phyloP scores from a whole-genome alignment of 805 yeast species.

The Yarrowia sp. region DNA sequence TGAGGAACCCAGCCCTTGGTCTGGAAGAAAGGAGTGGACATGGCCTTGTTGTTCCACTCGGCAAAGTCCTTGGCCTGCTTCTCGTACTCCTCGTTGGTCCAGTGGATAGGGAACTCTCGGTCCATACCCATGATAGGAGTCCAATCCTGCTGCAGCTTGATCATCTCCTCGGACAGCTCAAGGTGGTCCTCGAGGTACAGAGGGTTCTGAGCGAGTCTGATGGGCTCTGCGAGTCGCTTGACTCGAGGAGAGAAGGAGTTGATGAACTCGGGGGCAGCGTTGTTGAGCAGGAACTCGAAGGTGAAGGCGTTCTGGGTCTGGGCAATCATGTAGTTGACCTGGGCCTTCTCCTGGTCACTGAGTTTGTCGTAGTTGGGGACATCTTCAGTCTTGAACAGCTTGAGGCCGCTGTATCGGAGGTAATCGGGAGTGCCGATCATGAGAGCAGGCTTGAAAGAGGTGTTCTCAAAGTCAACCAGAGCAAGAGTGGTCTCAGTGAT shows the following conservation, averaged over 20 bases:
- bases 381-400: slow-evolving; percentile 74
- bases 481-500: slow-evolving; percentile 39
- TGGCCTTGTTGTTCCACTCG: slow-evolving; percentile 64
- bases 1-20: slow-evolving; percentile 96
- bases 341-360: slow-evolving; percentile 70
- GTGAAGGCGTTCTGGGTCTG: slow-evolving; percentile 88
- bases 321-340: slow-evolving; percentile 80
- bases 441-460: slow-evolving; percentile 76
- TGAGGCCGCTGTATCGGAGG: slow-evolving; percentile 83
- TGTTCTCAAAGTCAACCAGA: slow-evolving; percentile 80
- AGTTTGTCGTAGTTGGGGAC: slow-evolving; percentile 66
- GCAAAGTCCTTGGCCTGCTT: slow-evolving; percentile 57
- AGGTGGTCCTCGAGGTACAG: slow-evolving; percentile 32
- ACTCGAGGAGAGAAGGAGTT: slow-evolving; percentile 78
- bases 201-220: slow-evolving; percentile 36
- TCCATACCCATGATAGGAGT: slow-evolving; percentile 30
- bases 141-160: slow-evolving; percentile 37
- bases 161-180: slow-evolving; percentile 38
- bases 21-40: slow-evolving; percentile 78
- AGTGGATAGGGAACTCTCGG: slow-evolving; percentile 56
- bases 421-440: slow-evolving; percentile 78
- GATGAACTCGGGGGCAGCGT: slow-evolving; percentile 56
- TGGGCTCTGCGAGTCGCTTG: slow-evolving; percentile 48
- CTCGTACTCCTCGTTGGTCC: slow-evolving; percentile 57
- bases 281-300: slow-evolving; percentile 78